Evolutionary conservation across 768 basidiomycete genomes (phyloP).

Genomic region (Floccularia luteovirens): DNA sequence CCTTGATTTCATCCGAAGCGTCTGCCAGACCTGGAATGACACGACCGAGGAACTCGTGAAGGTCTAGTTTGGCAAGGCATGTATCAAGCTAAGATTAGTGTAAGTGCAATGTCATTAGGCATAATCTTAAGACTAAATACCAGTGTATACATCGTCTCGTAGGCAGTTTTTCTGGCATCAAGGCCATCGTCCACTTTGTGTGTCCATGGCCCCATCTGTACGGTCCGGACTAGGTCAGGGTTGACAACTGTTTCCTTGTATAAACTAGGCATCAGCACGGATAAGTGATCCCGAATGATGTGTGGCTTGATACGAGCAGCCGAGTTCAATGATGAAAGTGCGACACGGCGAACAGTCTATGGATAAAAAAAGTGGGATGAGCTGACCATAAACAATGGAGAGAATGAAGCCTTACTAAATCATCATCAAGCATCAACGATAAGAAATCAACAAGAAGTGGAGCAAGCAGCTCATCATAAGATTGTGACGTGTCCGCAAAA

Average conservation of each 20-base stretch:
- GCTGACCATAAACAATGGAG: background rate
- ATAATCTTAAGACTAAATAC: conserved; percentile 39
- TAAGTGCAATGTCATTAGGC: background rate
- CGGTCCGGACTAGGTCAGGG: conserved; percentile 73
- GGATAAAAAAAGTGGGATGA: conserved; percentile 1
- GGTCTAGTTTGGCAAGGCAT: conserved; percentile 80
- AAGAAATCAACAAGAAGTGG: conserved; percentile 88
- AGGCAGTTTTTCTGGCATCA: conserved; percentile 94
- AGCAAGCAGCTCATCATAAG: conserved; percentile 88
- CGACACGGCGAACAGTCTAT: conserved; percentile 90
- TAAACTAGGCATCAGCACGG: conserved; percentile 67
- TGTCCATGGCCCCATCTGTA: conserved; percentile 97
- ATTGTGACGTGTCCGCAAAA: conserved; percentile 77
- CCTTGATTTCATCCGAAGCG: conserved; percentile 94
- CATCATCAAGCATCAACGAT: conserved; percentile 80
- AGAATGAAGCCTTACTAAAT: conserved; percentile 51
- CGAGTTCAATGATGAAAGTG: conserved; percentile 87
- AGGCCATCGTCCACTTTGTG: conserved; percentile 96
- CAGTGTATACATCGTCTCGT: conserved; percentile 94
- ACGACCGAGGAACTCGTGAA: conserved; percentile 75
- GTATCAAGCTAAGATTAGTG: conserved; percentile 65
- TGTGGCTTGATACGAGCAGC: conserved; percentile 94
- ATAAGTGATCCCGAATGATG: conserved; percentile 80
- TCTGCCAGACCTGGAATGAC: conserved; percentile 82
- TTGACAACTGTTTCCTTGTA: conserved; percentile 84